A percentile compares a stretch with the other conserved stretches of the same genome.
Evolutionary conservation across 2,329 filamentous ascomycete species (phyloP).

Genomic region (Sclerotinia nivalis): DNA sequence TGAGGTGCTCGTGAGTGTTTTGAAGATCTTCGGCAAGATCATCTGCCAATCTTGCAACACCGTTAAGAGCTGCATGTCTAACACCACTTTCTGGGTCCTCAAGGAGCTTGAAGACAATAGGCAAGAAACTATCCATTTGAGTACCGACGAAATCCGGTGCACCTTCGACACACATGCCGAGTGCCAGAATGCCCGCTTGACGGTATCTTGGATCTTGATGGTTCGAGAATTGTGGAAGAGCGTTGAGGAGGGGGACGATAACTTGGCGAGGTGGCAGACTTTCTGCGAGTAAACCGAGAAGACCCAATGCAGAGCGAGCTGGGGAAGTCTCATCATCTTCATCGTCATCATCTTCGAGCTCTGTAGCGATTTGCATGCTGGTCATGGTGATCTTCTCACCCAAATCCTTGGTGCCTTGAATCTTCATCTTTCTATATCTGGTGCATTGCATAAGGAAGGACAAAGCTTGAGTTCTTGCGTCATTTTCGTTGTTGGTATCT

Average conservation of each 20-base stretch:
- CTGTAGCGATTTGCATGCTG: slow-evolving; percentile 84
- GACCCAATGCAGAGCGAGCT: slow-evolving; percentile 77
- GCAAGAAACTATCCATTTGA: slow-evolving; percentile 83
- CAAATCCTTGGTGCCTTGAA: slow-evolving; percentile 82
- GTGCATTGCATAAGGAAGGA: slow-evolving; percentile 93
- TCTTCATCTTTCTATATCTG: slow-evolving; percentile 90
- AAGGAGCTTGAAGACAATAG: slow-evolving; percentile 78
- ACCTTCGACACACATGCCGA: slow-evolving; percentile 94
- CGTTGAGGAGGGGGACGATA: slow-evolving; percentile 85
- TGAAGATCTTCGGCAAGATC: slow-evolving; percentile 89
- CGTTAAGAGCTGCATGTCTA: slow-evolving; percentile 81
- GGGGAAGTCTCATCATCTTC: slow-evolving; percentile 80
- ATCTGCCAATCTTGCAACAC: slow-evolving; percentile 86
- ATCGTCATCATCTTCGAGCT: slow-evolving; percentile 75
- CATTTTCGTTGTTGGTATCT: slow-evolving; percentile 76
- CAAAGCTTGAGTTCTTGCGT: slow-evolving; percentile 84
- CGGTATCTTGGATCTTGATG: slow-evolving; percentile 75
- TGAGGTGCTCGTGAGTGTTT: slow-evolving; percentile 79
- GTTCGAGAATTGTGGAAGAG: slow-evolving; percentile 78
- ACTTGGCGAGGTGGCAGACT: slow-evolving; percentile 92
- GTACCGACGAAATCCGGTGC: slow-evolving; percentile 97
- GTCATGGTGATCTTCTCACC: slow-evolving; percentile 85
- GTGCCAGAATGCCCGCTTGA: slow-evolving; percentile 85
- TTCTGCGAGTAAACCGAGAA: slow-evolving; percentile 86
- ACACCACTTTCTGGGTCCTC: slow-evolving; percentile 83